phyloP scores from a whole-genome alignment of 2,329 filamentous ascomycete genomes.

The Colletotrichum cereale region DNA sequence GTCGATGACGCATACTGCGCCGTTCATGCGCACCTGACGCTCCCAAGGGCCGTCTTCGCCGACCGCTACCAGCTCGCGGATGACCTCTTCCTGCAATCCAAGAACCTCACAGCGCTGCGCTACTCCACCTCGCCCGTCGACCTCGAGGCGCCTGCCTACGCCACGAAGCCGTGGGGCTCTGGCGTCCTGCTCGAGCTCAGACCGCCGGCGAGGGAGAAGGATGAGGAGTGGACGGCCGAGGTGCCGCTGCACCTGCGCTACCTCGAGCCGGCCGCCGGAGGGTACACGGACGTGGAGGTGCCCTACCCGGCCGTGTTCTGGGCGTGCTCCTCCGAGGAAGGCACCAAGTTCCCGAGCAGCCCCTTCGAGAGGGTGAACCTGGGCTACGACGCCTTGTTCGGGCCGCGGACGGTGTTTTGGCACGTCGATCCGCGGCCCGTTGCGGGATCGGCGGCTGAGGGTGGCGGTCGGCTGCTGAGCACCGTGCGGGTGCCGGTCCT shows the following conservation, averaged over 20 bases:
- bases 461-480: constrained; percentile 60
- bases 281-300: constrained; percentile 68
- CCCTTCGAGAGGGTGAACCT: constrained; percentile 88
- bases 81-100: constrained; percentile 81
- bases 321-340: constrained; percentile 80
- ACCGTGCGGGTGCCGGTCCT: constrained; percentile 75
- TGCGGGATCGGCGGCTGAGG: constrained; percentile 37
- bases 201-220: constrained; percentile 57
- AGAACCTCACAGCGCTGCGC: constrained; percentile 78
- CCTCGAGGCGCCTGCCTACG: constrained; percentile 90
- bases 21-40: constrained; percentile 83
- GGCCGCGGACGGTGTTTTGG: constrained; percentile 83
- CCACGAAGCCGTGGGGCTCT: constrained; percentile 82
- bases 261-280: constrained; percentile 70
- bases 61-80: constrained; percentile 89
- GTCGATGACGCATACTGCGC: constrained; percentile 72
- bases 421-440: constrained; percentile 72
- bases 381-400: constrained; percentile 89
- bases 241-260: constrained; percentile 92
- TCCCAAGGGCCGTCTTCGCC: constrained; percentile 84
- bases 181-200: constrained; percentile 81
- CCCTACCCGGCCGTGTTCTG: constrained; percentile 91
- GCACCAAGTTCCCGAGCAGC: constrained; percentile 77
- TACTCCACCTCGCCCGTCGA: constrained; percentile 83
- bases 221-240: constrained; percentile 70